These are phyloP conservation scores for Bertia moriformis DNA, from an alignment of 2,329 filamentous ascomycete genomes.

Conservation along the genomic window DNA sequence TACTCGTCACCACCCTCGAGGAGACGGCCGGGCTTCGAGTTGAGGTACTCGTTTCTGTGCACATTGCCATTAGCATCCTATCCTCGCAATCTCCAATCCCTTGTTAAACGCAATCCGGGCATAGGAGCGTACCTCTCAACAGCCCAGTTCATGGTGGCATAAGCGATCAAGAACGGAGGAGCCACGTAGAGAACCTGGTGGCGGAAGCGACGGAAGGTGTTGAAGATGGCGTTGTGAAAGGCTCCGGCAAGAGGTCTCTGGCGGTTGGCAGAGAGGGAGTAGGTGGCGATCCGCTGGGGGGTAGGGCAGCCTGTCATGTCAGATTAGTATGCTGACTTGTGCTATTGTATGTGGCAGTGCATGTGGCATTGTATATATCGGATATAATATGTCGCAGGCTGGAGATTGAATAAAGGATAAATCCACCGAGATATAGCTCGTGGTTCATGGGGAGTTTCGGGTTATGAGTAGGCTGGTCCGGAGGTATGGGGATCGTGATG, in stretches of 20 bases:
- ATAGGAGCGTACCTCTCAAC: slow-evolving; percentile 58
- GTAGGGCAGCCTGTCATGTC: slow-evolving; percentile 25
- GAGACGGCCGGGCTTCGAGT: slow-evolving; percentile 59
- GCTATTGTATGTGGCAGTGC: background rate
- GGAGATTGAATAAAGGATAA: no score
- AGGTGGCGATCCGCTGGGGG: slow-evolving; percentile 51
- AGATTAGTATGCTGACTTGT: background rate
- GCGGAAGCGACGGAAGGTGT: slow-evolving; percentile 76
- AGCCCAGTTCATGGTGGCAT: slow-evolving; percentile 81
- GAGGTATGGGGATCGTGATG: slow-evolving; percentile 2
- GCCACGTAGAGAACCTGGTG: slow-evolving; percentile 79
- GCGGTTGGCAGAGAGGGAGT: slow-evolving; percentile 72
- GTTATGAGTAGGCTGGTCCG: no score
- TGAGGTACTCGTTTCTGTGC: slow-evolving; percentile 62
- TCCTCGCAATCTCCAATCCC: slow-evolving; percentile 3
- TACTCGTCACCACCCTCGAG: background rate
- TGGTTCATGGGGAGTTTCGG: no score
- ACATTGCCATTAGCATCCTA: no score
- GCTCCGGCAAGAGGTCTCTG: slow-evolving; percentile 75
- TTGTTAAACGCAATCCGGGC: background rate
- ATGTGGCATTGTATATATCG: background rate
- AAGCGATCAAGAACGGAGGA: slow-evolving; percentile 64
- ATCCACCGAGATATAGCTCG: no score
- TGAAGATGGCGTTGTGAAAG: slow-evolving; percentile 76
- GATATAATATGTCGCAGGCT: no score